Evolutionary conservation across 1,284 basidiomycete species (phyloP).

Genomic region (Pseudozyma sp.): DNA sequence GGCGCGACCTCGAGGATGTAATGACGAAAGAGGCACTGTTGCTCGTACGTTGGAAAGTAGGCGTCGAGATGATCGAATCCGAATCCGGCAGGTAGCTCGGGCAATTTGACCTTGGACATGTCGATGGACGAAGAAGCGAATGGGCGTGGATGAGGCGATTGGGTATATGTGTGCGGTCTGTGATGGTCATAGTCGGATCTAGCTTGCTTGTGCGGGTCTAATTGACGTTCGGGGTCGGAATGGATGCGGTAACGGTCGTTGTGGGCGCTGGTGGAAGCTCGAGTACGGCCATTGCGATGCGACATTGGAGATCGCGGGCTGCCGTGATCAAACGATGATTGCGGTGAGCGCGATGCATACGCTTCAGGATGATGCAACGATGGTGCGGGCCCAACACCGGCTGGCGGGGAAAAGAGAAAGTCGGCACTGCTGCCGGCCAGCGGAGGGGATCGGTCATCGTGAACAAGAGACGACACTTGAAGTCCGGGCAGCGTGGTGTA

Average conservation of each 20-base stretch:
- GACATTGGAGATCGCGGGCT: neutral
- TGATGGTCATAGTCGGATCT: conserved; percentile 28
- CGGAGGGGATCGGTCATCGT: conserved; percentile 9
- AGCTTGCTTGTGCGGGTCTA: neutral
- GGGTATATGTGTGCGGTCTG: conserved; percentile 11
- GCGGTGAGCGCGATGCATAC: conserved; percentile 18
- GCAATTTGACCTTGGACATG: conserved; percentile 35
- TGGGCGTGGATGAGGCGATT: conserved; percentile 1
- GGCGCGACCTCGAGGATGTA: conserved; percentile 46
- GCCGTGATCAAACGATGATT: conserved; percentile 12
- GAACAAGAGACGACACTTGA: conserved; percentile 33
- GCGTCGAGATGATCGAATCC: conserved; percentile 47
- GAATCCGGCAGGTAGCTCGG: conserved; percentile 33
- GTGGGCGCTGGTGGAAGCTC: conserved; percentile 27
- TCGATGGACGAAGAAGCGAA: conserved; percentile 25
- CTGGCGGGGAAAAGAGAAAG: conserved; percentile 7
- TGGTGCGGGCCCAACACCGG: conserved; percentile 8
- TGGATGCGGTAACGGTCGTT: conserved; percentile 22
- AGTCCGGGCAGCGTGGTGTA: conserved; percentile 13
- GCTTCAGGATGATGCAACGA: neutral
- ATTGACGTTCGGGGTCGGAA: neutral
- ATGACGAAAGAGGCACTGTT: conserved; percentile 44
- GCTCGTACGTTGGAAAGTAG: conserved; percentile 42
- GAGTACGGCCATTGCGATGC: conserved; percentile 9
- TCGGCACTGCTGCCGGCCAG: neutral